These are phyloP conservation scores for sorghum (Sorghum bicolor) DNA, from an alignment of 176 grass and related monocot genomes.

Conservation along the genomic window Sorghum_bicolor_NCBIv3 NC_012879.2:1827501-1828000, in stretches of 20 bases:
- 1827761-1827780: slow-evolving; percentile 23
- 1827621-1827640: not conserved
- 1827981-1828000: not conserved
- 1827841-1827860: slow-evolving; percentile 9
- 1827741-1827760: not conserved
- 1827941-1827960: not conserved
- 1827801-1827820: not conserved
- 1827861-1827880: not conserved
- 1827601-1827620: slow-evolving; percentile 22
- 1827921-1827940: not conserved
- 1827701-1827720: not conserved
- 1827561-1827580: slow-evolving; percentile 49
- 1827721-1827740: slow-evolving; percentile 4
- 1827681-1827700: not conserved
- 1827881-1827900: not conserved
- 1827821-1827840: not conserved
- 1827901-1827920: not conserved
- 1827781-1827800: not conserved
- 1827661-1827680: not conserved
- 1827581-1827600: slow-evolving; percentile 50
- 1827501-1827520: slow-evolving; percentile 6
- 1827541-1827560: slow-evolving; percentile 24
- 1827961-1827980: not conserved
- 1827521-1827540: slow-evolving; percentile 46
- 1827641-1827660: not conserved